Evolutionary conservation across 768 basidiomycete genomes (phyloP).

Genomic region (Gloeophyllum trabeum): DNA sequence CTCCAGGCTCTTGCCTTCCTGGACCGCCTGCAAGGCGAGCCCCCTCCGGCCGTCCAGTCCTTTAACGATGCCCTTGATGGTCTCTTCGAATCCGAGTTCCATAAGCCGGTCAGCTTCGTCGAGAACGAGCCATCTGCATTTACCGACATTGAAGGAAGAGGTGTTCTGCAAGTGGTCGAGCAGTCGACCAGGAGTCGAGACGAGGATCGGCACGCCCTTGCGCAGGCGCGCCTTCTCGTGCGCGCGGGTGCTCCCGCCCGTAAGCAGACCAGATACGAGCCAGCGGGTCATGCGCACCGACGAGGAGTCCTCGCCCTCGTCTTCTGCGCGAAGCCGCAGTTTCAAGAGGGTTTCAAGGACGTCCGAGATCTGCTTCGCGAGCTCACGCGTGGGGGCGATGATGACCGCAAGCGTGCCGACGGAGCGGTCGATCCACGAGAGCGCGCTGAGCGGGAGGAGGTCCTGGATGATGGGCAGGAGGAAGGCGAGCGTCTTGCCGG

Average conservation of each 20-base stretch:
- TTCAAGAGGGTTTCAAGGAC: slow-evolving; percentile 79
- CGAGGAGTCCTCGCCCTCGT: slow-evolving; percentile 24
- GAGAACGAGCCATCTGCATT: slow-evolving; percentile 90
- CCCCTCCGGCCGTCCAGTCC: slow-evolving; percentile 76
- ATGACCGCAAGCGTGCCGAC: slow-evolving; percentile 93
- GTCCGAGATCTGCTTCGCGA: slow-evolving; percentile 94
- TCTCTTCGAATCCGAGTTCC: slow-evolving; percentile 97
- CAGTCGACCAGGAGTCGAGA: slow-evolving; percentile 89
- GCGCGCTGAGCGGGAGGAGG: slow-evolving; percentile 77
- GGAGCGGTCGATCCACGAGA: slow-evolving; percentile 90
- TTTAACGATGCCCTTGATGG: slow-evolving; percentile 80
- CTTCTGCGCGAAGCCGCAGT: slow-evolving; percentile 52
- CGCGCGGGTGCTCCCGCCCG: slow-evolving; percentile 85
- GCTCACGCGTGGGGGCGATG: slow-evolving; percentile 89
- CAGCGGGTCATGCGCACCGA: slow-evolving; percentile 61
- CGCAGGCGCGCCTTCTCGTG: slow-evolving; percentile 95
- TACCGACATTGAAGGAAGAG: slow-evolving; percentile 82
- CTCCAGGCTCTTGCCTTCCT: slow-evolving; percentile 57
- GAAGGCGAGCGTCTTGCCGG: slow-evolving; percentile 91
- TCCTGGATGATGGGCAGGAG: slow-evolving; percentile 93
- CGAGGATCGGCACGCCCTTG: slow-evolving; percentile 91
- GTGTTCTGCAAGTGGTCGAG: slow-evolving; percentile 97
- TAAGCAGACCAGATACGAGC: slow-evolving; percentile 88
- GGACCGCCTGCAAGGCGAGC: slow-evolving; percentile 55
- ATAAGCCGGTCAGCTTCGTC: slow-evolving; percentile 97